Evolutionary conservation across 1,284 basidiomycete species (phyloP).

Genomic region (Tranzscheliella williamsii): DNA sequence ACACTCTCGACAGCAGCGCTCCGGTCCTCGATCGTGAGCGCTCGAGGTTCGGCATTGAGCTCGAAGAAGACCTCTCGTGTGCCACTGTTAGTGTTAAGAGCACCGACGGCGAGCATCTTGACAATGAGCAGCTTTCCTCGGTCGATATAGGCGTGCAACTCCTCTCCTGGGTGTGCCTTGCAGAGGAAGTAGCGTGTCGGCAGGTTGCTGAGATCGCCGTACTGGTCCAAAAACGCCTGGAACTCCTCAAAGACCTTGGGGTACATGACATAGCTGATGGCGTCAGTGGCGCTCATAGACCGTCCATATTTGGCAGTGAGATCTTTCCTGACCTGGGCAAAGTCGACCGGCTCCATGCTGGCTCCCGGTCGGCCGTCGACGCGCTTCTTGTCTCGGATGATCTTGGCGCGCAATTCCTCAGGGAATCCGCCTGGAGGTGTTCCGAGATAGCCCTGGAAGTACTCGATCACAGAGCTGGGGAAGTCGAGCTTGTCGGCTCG

Average conservation of each 20-base stretch:
- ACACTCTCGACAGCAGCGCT: conserved; percentile 90
- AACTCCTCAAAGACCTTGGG: conserved; percentile 97
- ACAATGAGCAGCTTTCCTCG: conserved; percentile 93
- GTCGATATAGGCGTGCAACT: conserved; percentile 95
- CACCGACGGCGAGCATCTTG: conserved; percentile 90
- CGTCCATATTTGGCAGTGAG: conserved; percentile 91
- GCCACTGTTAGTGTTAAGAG: conserved; percentile 85
- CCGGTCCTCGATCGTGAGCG: conserved; percentile 80
- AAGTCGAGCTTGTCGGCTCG: conserved; percentile 91
- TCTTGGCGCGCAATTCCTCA: conserved; percentile 84
- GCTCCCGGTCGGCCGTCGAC: conserved; percentile 92
- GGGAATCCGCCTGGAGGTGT: conserved; percentile 82
- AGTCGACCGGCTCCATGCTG: conserved; percentile 83
- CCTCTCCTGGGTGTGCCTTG: conserved; percentile 86
- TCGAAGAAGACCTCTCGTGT: conserved; percentile 98
- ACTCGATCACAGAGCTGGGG: conserved; percentile 71
- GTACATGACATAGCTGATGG: conserved; percentile 94
- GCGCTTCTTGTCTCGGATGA: conserved; percentile 90
- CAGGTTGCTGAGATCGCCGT: conserved; percentile 78
- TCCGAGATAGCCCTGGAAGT: conserved; percentile 81
- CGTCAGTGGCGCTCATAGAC: conserved; percentile 79
- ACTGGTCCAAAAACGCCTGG: conserved; percentile 89
- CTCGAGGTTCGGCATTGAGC: conserved; percentile 61
- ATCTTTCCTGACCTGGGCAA: conserved; percentile 93
- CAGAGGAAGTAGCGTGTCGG: conserved; percentile 97